Conservation (phyloP, 371 early-diverging fungal genomes). For the Blakeslea trispora region DNA sequence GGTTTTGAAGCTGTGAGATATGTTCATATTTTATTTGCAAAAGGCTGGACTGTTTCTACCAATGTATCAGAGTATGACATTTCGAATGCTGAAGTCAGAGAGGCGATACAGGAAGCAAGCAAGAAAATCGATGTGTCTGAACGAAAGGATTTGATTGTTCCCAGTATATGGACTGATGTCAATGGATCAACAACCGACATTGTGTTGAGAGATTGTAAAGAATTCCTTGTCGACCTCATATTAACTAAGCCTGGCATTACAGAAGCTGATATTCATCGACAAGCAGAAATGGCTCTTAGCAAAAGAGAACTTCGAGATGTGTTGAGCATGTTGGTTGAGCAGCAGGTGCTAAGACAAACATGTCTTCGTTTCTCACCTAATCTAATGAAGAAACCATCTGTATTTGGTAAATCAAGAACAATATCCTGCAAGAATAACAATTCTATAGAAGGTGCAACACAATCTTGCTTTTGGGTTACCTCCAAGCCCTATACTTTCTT, state of each 20-base stretch:
- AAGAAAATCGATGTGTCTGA: background rate
- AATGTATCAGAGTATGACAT: background rate
- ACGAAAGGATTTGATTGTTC: conserved; percentile 17
- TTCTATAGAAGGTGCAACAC: conserved; percentile 7
- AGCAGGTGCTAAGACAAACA: background rate
- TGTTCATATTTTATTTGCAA: conserved; percentile 17
- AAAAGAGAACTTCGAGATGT: conserved; percentile 29
- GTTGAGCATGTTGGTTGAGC: conserved; percentile 21
- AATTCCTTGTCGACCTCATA: conserved; percentile 21
- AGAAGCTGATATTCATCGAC: conserved; percentile 20
- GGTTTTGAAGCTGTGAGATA: conserved; percentile 30
- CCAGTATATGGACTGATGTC: conserved; percentile 35
- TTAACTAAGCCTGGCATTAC: conserved; percentile 36
- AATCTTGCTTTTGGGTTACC: conserved; percentile 22
- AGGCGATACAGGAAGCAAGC: background rate
- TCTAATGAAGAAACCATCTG: background rate
- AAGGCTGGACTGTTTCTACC: conserved; percentile 18
- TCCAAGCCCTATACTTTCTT: background rate
- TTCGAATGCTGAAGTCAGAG: background rate
- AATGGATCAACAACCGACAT: conserved; percentile 25
- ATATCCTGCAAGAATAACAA: background rate
- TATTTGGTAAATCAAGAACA: conserved; percentile 7
- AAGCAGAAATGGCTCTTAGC: conserved; percentile 6
- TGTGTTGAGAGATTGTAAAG: conserved; percentile 22
- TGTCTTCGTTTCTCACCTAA: background rate